Conservation (phyloP, 139 green algal genomes). For the Picocystis salinarum region DNA sequence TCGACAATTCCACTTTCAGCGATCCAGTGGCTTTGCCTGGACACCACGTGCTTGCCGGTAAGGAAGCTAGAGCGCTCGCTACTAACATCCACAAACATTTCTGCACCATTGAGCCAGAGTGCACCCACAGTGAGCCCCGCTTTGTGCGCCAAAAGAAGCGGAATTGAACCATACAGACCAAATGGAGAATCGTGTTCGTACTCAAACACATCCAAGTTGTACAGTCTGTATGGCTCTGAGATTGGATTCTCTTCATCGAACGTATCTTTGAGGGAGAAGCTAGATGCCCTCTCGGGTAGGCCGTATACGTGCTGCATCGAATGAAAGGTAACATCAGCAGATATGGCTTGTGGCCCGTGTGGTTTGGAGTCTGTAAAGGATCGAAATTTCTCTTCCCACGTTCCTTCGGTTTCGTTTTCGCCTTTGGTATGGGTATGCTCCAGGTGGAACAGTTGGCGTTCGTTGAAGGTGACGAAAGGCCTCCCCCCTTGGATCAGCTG, state of each 20-base stretch:
- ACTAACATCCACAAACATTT: constrained; percentile 92
- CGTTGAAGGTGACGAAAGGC: constrained; percentile 49
- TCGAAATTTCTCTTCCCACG: constrained; percentile 84
- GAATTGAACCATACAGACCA: constrained; percentile 92
- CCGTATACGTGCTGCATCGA: constrained; percentile 69
- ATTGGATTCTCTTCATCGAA: not conserved
- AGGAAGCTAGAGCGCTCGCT: no score
- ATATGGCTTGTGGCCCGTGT: constrained; percentile 68
- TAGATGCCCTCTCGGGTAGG: constrained; percentile 75
- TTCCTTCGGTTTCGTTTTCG: constrained; percentile 51
- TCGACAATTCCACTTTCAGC: constrained; percentile 85
- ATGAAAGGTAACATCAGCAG: constrained; percentile 73
- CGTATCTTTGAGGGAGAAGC: constrained; percentile 46
- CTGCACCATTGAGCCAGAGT: constrained; percentile 92
- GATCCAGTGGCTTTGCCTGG: constrained; percentile 71
- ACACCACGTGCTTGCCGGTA: not conserved
- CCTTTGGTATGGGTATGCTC: constrained; percentile 58
- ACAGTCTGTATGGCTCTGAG: constrained; percentile 88
- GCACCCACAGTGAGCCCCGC: constrained; percentile 41
- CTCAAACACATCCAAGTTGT: constrained; percentile 99
- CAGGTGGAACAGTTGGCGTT: constrained; percentile 52
- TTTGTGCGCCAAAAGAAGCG: constrained; percentile 65
- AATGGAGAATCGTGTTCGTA: constrained; percentile 78
- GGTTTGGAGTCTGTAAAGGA: constrained; percentile 64
- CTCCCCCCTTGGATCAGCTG: constrained; percentile 19